Evolutionary conservation across 768 basidiomycete genomes (phyloP), one percentile per base, ranked within the genome.

Genomic region (Kockovaella imperatae): DNA sequence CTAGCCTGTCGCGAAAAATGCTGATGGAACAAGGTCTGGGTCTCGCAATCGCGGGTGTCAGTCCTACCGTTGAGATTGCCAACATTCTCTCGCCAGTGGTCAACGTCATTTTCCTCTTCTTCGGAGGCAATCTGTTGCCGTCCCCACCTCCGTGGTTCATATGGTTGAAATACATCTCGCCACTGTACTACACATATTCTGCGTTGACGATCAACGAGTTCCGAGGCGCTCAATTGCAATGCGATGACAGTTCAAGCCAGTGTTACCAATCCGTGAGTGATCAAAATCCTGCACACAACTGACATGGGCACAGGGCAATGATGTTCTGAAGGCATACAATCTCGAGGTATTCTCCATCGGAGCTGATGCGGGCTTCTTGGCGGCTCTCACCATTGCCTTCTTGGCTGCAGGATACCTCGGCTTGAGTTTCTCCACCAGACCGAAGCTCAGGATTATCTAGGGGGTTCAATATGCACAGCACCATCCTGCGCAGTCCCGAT

Each of bases 101-200:
- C 36, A 52, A 52, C 45, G 51, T 52, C 40, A 18, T 52, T 25
- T 52, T 52, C 46, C 40, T 52, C 39, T 25, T 52, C 13, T 52
- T 47, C 29, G 51, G 51, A 7, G 49, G 49, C 5, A 13, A 42
- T 4, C 30, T 50, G 42, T 35, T 50, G n/a, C 61, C 64, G 2
- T 54, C 50, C 35, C 64, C 67, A 62, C 55, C 64, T 24, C 66
- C 67, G 2, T 70, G 69, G 69, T 70, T 68, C 51, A 46, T 52
- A 6, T 71, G 69, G 69, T 53, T 68, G 24, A 31, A 57, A 39
- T 68, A 62, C 62, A 59, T 71, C 43, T 53, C 67, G 43, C 69
- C 69, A 1, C 49, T 71, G 26, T 60, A 61, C 48, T 70, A 68
- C 46, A 50, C 57, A 0, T 62, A 69, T 42, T 65, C 67, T 41